phyloP scores from a whole-genome alignment of 2,329 filamentous ascomycete genomes.

The Aspergillus calidoustus region DNA sequence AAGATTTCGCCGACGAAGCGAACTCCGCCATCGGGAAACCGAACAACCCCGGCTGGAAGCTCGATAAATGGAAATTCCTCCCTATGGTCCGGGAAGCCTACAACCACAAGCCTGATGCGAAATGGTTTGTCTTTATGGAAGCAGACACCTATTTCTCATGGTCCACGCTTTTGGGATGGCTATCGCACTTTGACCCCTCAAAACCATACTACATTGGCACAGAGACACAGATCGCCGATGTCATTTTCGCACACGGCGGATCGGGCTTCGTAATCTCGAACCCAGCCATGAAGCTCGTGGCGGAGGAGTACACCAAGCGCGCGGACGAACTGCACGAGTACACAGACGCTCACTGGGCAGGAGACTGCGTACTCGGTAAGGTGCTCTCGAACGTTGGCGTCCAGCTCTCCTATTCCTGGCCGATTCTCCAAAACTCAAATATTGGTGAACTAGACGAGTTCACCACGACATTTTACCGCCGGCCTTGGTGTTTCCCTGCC shows the following conservation, averaged over 20 bases:
- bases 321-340: constrained; percentile 50
- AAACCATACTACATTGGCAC: constrained; percentile 59
- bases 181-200: constrained; percentile 54
- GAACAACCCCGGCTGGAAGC: constrained; percentile 55
- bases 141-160: constrained; percentile 63
- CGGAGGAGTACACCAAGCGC: constrained; percentile 48
- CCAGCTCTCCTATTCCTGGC: constrained; percentile 53
- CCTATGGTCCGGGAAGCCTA: constrained; percentile 59
- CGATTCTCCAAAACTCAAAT: constrained; percentile 50
- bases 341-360: constrained; percentile 54
- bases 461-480: constrained; percentile 44
- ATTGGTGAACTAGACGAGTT: constrained; percentile 51
- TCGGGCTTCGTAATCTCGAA: constrained; percentile 59
- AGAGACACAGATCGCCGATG: constrained; percentile 56
- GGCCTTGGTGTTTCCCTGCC: constrained; percentile 57
- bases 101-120: constrained; percentile 50
- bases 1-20: constrained; percentile 43
- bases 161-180: constrained; percentile 58
- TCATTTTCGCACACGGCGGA: constrained; percentile 59
- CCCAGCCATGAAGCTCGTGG: constrained; percentile 52
- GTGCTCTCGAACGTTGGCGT: constrained; percentile 53
- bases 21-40: constrained; percentile 46
- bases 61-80: constrained; percentile 65
- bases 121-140: constrained; percentile 65
- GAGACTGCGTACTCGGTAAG: constrained; percentile 56